Conservation (phyloP, 2,329 filamentous ascomycete genomes). For the Fusarium secorum region DNA sequence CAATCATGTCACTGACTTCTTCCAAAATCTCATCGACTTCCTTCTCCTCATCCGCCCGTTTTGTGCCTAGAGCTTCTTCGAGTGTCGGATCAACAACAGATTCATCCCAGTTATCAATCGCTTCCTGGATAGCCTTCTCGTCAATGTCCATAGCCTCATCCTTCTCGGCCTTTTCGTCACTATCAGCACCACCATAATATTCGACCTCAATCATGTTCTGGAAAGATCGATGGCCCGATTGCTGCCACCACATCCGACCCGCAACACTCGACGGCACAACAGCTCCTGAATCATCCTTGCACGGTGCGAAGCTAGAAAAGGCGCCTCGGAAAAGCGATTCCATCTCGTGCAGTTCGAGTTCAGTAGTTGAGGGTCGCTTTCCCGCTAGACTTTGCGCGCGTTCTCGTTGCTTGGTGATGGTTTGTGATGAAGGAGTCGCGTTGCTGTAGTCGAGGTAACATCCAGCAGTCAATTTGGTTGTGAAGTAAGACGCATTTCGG, state of each 20-base stretch:
- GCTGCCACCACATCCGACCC: conserved; percentile 80
- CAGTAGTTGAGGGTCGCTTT: conserved; percentile 62
- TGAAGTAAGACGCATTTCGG: conserved; percentile 68
- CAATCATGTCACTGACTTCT: conserved; percentile 77
- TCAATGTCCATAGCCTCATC: conserved; percentile 54
- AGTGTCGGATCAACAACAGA: conserved; percentile 65
- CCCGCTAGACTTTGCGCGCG: conserved; percentile 73
- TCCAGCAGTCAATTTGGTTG: conserved; percentile 70
- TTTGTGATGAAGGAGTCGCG: conserved; percentile 63
- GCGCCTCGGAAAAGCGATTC: conserved; percentile 78
- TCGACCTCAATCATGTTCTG: conserved; percentile 68
- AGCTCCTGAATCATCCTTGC: conserved; percentile 75
- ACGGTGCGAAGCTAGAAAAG: conserved; percentile 82
- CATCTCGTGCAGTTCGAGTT: conserved; percentile 70
- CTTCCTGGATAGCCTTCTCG: conserved; percentile 60
- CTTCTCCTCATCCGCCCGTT: conserved; percentile 68
- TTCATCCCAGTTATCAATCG: conserved; percentile 67
- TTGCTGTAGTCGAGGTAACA: conserved; percentile 76
- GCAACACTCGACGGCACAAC: conserved; percentile 73
- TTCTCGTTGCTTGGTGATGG: conserved; percentile 72
- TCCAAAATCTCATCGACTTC: conserved; percentile 74
- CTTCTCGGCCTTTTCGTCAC: conserved; percentile 47
- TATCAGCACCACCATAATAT: conserved; percentile 51
- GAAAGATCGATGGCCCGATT: conserved; percentile 70
- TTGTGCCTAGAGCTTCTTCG: conserved; percentile 60